Conservation (phyloP, 306 rosid species). For the Quercus mongolica region DNA sequence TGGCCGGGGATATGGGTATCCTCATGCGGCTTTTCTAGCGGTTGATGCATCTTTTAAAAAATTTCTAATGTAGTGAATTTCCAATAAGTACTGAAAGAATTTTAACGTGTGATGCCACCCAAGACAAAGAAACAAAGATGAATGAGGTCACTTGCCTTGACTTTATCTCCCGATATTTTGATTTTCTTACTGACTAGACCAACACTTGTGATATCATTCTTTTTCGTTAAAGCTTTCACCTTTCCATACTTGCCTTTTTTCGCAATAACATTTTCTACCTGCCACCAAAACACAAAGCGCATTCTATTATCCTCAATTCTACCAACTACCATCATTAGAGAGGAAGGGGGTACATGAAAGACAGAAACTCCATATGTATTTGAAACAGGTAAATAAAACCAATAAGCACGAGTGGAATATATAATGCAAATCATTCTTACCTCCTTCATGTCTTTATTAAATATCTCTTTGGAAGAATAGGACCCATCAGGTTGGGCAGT, state of each 20-base stretch:
- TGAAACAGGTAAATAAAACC: slow-evolving; percentile 21
- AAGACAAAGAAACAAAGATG: background rate
- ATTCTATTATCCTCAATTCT: background rate
- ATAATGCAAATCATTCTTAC: slow-evolving; percentile 34
- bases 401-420: slow-evolving; percentile 7
- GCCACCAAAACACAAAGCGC: slow-evolving; percentile 25
- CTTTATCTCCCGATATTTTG: slow-evolving; percentile 78
- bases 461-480: slow-evolving; percentile 55
- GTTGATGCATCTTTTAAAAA: background rate
- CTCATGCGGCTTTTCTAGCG: background rate
- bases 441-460: slow-evolving; percentile 48
- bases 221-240: slow-evolving; percentile 53
- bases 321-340: background rate
- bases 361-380: background rate
- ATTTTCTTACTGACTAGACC: slow-evolving; percentile 66
- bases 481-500: slow-evolving; percentile 46
- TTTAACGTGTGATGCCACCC: background rate
- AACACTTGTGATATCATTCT: slow-evolving; percentile 41
- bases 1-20: background rate
- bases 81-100: background rate
- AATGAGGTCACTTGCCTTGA: slow-evolving; percentile 55
- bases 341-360: background rate
- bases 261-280: slow-evolving; percentile 54
- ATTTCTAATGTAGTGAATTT: background rate
- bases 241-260: slow-evolving; percentile 60